Evolutionary conservation across 371 early-diverging fungal genomes (phyloP).

Genomic region (Mortierella polycephala): DNA sequence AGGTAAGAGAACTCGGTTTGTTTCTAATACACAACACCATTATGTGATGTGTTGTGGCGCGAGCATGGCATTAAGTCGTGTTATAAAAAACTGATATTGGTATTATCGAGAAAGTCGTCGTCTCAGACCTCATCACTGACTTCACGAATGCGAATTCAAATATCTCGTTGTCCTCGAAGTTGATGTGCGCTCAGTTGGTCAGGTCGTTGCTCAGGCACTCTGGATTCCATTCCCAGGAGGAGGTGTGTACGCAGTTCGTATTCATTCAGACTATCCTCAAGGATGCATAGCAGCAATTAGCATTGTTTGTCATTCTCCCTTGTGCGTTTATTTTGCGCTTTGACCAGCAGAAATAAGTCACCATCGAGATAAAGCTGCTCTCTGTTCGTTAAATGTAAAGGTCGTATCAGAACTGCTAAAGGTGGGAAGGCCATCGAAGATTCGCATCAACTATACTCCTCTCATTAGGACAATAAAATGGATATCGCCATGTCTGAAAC

Average conservation of each 20-base stretch:
- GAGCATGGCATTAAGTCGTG: too few species aligned
- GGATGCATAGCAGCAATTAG: too few species aligned
- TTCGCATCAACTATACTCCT: not conserved
- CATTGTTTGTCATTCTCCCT: too few species aligned
- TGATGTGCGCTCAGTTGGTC: not conserved
- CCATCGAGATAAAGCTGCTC: too few species aligned
- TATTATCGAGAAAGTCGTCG: not conserved
- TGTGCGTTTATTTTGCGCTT: too few species aligned
- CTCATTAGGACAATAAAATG: constrained; percentile 11
- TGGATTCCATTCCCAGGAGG: not conserved
- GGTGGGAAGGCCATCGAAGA: not conserved
- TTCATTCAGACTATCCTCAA: too few species aligned
- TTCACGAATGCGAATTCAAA: not conserved
- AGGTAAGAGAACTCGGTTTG: too few species aligned
- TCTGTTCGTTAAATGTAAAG: too few species aligned
- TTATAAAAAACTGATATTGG: not conserved
- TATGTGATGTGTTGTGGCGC: too few species aligned
- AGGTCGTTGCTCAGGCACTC: not conserved
- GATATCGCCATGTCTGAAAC: constrained; percentile 14
- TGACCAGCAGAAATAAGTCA: too few species aligned
- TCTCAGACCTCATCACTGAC: not conserved
- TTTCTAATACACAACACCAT: too few species aligned
- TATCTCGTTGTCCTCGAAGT: not conserved
- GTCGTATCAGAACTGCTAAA: not conserved
- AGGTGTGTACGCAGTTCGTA: too few species aligned